A percentile compares a stretch with the other conserved stretches of the same genome.
Conservation (phyloP, 2,329 filamentous ascomycete species). For the Simplicillium aogashimaense region DNA sequence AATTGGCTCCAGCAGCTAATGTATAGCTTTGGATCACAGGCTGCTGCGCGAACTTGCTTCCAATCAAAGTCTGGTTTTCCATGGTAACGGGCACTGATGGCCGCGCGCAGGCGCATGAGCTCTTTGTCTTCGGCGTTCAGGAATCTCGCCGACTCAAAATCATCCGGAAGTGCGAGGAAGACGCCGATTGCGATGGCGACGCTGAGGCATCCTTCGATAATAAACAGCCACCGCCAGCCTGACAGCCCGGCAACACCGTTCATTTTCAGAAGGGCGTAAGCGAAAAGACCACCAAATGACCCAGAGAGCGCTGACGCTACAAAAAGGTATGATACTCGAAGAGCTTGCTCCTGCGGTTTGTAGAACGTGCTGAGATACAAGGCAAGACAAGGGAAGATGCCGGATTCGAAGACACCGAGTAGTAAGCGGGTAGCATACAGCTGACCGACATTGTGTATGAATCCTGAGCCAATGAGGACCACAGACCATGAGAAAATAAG, state of each 20-base stretch:
- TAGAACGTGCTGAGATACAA: conserved; percentile 7
- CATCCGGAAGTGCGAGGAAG: conserved; percentile 71
- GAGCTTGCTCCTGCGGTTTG: conserved; percentile 4
- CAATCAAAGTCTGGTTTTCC: conserved; percentile 9
- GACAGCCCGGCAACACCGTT: conserved; percentile 40
- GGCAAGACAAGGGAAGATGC: conserved; percentile 6
- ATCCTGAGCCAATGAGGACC: conserved; percentile 11
- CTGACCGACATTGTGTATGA: conserved; percentile 13
- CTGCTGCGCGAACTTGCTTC: conserved; percentile 8
- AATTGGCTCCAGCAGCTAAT: conserved; percentile 19
- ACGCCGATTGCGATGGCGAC: conserved; percentile 53
- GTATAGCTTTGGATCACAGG: conserved; percentile 15
- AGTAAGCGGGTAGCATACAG: conserved; percentile 8
- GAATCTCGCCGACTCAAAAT: conserved; percentile 64
- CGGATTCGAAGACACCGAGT: conserved; percentile 4
- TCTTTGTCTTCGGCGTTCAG: conserved; percentile 55
- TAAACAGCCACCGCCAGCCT: conserved; percentile 55
- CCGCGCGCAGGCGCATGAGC: conserved; percentile 51
- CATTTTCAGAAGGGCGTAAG: conserved; percentile 60
- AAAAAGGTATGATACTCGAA: conserved; percentile 24
- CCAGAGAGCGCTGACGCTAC: conserved; percentile 25
- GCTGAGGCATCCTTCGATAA: conserved; percentile 59
- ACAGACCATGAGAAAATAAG: conserved; percentile 10
- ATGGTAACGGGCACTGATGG: conserved; percentile 8
- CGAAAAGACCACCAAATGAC: conserved; percentile 58